Percentiles rank a stretch among this genome's conserved stretches.
Conservation (phyloP, 2,329 filamentous ascomycete genomes). For the Xylaria hypoxylon region DNA sequence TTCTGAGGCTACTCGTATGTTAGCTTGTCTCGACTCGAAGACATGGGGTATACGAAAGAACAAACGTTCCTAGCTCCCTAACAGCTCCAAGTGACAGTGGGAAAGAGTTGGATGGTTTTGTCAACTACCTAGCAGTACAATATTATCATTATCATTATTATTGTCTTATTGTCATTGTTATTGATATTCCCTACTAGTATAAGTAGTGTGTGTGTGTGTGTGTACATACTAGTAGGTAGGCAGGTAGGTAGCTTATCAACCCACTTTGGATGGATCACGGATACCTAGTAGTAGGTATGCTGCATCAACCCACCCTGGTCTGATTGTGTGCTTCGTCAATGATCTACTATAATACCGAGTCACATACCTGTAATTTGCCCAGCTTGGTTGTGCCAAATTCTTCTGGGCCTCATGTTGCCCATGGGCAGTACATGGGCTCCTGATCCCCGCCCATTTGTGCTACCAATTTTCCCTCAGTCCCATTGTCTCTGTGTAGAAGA, state of each 20-base stretch:
- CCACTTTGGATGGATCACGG: slow-evolving; percentile 28
- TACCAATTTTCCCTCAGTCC: slow-evolving; percentile 3
- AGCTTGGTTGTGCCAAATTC: slow-evolving; percentile 14
- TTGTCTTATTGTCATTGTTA: too few species aligned
- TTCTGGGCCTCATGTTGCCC: slow-evolving; percentile 11
- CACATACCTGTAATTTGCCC: slow-evolving; percentile 17
- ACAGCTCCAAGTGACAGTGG: not conserved
- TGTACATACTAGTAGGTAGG: slow-evolving; percentile 3
- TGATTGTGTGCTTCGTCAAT: slow-evolving; percentile 19
- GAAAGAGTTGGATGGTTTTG: not conserved
- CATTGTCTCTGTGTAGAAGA: slow-evolving; percentile 6
- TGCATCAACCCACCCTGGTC: slow-evolving; percentile 34
- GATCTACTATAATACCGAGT: slow-evolving; percentile 24
- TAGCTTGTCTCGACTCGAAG: not conserved
- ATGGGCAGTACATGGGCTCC: slow-evolving; percentile 11
- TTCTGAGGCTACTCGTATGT: not conserved
- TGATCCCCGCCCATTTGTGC: slow-evolving; percentile 22
- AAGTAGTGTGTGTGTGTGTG: too few species aligned
- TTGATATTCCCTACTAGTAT: not conserved
- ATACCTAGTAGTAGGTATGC: too few species aligned
- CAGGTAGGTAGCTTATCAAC: slow-evolving; percentile 24
- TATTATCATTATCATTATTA: not conserved
- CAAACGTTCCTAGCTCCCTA: not conserved
- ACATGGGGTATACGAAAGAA: not conserved
- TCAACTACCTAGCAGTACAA: not conserved